Evolutionary conservation across 176 grass and related monocot genomes (phyloP), one percentile per base, ranked within the genome.

Genomic region (Miscanthus lutarioriparius): DNA sequence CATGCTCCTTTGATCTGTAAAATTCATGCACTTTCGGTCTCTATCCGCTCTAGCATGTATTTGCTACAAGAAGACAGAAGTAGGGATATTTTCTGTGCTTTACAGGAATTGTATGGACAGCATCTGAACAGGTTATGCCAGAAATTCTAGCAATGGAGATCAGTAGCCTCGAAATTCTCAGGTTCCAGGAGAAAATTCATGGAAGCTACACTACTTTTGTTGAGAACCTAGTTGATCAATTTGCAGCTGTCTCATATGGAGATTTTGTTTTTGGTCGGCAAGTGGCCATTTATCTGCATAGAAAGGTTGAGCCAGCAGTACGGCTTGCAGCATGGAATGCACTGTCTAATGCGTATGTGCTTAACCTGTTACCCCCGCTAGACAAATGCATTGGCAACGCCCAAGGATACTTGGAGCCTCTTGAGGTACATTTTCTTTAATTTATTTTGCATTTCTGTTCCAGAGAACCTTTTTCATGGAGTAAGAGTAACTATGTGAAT

Each of bases 131-230:
- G 10, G 25, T 80, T 91, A 76, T 82, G 63, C 61, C 53, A 70
- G 53, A 81, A 78, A 86, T 49, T 64, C 40, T 33, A 85, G 28
- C 22, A 36, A 72, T 85, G 80, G 28, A 66, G 36, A 74, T 13
- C 43, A 80, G 22, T 33, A 84, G 32, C 51, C 53, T 15, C 26
- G 84, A 86, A 84, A 81, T 90, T 84, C 93, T 98, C 82, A 88
- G 83, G 72, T 98, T 98, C 67, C 65, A 94, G 75, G 89, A 89
- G 79, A 87, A 85, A 88, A 91, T 98, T 87, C 91, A 93, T 87
- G 96, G 79, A 48, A 98, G 87, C 75, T 98, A 98, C 67, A 86
- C 84, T 72, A 95, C 96, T 92, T 98, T 96, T 86, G 54, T 94
- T 37, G 96, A 94, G 80, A 80, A 86, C 84, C 74, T 94, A 22